Evolutionary conservation across 345 rosid genomes (phyloP).

Genomic region (Euphorbia pulcherrima): DNA sequence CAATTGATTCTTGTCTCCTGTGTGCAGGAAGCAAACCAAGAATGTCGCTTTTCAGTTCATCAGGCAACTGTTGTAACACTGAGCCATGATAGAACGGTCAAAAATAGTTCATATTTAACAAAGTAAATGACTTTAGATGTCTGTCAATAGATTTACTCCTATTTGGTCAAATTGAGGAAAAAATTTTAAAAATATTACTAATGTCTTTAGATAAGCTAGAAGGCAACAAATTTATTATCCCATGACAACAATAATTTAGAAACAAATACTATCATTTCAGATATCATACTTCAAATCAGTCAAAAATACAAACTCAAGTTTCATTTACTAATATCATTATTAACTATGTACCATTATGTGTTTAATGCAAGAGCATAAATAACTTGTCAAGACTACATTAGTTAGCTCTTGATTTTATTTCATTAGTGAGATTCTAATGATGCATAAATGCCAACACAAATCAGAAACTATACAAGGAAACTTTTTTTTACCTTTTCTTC

Average conservation of each 20-base stretch:
- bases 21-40: conserved; percentile 59
- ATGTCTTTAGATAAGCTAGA: too few relatives aligned
- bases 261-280: not conserved
- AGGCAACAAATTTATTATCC: not conserved
- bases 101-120: too few relatives aligned
- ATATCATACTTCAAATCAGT: not conserved
- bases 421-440: not conserved
- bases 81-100: too few relatives aligned
- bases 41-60: conserved; percentile 63
- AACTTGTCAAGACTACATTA: not conserved
- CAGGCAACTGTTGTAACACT: conserved; percentile 79
- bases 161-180: too few relatives aligned
- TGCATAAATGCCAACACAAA: not conserved
- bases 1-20: conserved; percentile 41
- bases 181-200: too few relatives aligned
- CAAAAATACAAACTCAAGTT: not conserved
- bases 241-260: not conserved
- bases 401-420: not conserved
- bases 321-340: not conserved
- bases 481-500: conserved; percentile 40
- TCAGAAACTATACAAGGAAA: not conserved
- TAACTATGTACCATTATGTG: not conserved
- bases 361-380: not conserved
- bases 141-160: too few relatives aligned
- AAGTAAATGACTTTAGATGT: too few relatives aligned